A percentile compares a stretch with the other conserved stretches of the same genome.
phyloP scores from a whole-genome alignment of 2,329 filamentous ascomycete species.

The Scedosporium minutisporum region DNA sequence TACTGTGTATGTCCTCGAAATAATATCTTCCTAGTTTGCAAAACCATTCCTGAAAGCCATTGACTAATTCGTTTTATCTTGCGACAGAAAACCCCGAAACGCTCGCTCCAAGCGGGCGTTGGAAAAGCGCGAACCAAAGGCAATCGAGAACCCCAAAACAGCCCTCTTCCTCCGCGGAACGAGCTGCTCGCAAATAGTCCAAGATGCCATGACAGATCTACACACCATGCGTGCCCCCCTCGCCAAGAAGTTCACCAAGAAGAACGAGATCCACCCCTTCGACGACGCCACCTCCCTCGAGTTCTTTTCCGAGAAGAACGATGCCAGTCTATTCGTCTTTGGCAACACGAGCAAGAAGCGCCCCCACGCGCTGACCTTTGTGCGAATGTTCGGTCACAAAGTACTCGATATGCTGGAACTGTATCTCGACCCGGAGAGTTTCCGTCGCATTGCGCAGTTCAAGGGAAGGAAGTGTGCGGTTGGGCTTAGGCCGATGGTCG shows the following conservation, averaged over 20 bases:
- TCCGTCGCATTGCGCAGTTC: conserved; percentile 63
- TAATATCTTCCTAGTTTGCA: not conserved
- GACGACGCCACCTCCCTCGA: conserved; percentile 80
- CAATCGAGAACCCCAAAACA: conserved; percentile 80
- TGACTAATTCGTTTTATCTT: not conserved
- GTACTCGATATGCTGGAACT: conserved; percentile 93
- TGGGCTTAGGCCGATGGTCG: conserved; percentile 77
- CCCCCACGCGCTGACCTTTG: conserved; percentile 78
- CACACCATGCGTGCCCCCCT: conserved; percentile 76
- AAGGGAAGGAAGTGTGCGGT: conserved; percentile 66
- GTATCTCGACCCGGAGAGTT: conserved; percentile 65
- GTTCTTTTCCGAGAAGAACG: conserved; percentile 96
- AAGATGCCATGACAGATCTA: conserved; percentile 78
- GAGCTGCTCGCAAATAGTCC: conserved; percentile 70
- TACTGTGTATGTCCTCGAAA: conserved; percentile 4
- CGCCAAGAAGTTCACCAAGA: conserved; percentile 89
- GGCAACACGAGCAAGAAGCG: conserved; percentile 86
- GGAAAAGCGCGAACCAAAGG: conserved; percentile 84
- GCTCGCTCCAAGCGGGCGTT: conserved; percentile 91
- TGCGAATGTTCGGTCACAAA: conserved; percentile 76
- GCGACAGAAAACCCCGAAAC: conserved; percentile 47
- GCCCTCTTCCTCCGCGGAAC: conserved; percentile 85
- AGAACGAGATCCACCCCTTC: conserved; percentile 92
- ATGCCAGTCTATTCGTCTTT: conserved; percentile 76
- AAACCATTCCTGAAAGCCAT: conserved; percentile 9